phyloP scores from a whole-genome alignment of 225 moss, liverwort and hornwort genomes.

The Neckera pumila region DNA sequence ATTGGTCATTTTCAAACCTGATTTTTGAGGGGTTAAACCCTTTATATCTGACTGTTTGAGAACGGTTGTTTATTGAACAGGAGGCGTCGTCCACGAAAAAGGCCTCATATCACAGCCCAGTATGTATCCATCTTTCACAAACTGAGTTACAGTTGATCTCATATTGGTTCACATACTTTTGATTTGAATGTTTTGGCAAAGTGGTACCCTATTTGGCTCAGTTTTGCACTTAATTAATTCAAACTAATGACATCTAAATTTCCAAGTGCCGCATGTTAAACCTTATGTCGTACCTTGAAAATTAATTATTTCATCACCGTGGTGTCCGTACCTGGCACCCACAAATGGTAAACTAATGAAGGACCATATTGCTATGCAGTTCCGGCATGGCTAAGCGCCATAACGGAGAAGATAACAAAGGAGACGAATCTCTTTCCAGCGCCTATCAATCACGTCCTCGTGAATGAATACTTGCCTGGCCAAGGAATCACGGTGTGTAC shows the following conservation, averaged over 20 bases:
- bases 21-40: background rate
- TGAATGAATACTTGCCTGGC: slow-evolving; percentile 85
- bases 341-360: background rate
- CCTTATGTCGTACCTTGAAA: background rate
- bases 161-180: background rate
- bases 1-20: background rate
- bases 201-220: background rate
- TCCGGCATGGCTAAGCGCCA: slow-evolving; percentile 51
- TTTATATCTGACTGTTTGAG: background rate
- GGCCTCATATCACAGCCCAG: slow-evolving; percentile 74
- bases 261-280: background rate
- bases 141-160: background rate
- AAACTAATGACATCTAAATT: background rate
- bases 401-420: slow-evolving; percentile 56
- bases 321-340: background rate
- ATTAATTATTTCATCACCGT: background rate
- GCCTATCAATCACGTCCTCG: slow-evolving; percentile 83
- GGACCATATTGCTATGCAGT: slow-evolving; percentile 28
- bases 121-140: slow-evolving; percentile 18
- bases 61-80: slow-evolving; percentile 18
- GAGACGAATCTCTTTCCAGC: slow-evolving; percentile 69
- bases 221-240: background rate
- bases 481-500: slow-evolving; percentile 75
- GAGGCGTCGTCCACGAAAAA: slow-evolving; percentile 87
- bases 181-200: background rate